A percentile compares a stretch with the other conserved stretches of the same genome.
Evolutionary conservation across 2,329 filamentous ascomycete genomes (phyloP).

Genomic region (Fusarium sp.): DNA sequence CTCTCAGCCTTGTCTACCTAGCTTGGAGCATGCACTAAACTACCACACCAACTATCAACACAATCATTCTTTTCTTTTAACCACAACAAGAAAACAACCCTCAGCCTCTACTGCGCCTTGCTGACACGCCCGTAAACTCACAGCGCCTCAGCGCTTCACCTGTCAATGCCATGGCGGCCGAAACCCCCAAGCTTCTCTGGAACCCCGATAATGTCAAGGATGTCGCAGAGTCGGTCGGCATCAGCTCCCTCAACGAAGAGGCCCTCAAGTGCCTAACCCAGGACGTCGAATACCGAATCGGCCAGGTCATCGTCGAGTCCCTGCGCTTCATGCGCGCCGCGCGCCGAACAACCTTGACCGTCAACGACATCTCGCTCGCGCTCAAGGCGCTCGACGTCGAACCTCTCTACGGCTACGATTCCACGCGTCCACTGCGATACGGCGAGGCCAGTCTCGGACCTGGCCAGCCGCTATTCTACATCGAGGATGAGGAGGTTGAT

Average conservation of each 20-base stretch:
- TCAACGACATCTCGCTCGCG: slow-evolving; percentile 89
- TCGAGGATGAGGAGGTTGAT: slow-evolving; percentile 98
- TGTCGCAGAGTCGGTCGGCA: slow-evolving; percentile 95
- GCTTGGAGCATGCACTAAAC: slow-evolving; percentile 12
- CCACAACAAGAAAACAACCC: neutral
- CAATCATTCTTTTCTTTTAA: neutral
- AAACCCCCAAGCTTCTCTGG: slow-evolving; percentile 76
- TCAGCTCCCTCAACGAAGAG: slow-evolving; percentile 82
- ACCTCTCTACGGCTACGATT: slow-evolving; percentile 95
- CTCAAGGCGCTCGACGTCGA: slow-evolving; percentile 90
- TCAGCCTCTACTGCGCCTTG: neutral
- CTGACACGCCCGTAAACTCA: neutral
- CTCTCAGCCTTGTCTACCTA: slow-evolving; percentile 29
- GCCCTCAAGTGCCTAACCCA: slow-evolving; percentile 88
- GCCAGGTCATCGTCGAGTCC: slow-evolving; percentile 92
- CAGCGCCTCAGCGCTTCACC: slow-evolving; percentile 4
- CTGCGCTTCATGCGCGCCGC: slow-evolving; percentile 96
- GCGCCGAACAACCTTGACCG: slow-evolving; percentile 85
- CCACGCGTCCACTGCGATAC: slow-evolving; percentile 86
- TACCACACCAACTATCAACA: slow-evolving; percentile 4
- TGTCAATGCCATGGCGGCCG: slow-evolving; percentile 51
- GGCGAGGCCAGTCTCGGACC: slow-evolving; percentile 94
- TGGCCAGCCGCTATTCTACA: slow-evolving; percentile 94
- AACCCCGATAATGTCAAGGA: slow-evolving; percentile 96
- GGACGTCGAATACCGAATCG: slow-evolving; percentile 94